Evolutionary conservation across 148 eudicot genomes (phyloP).

Genomic region (Amaranthus palmeri): DNA sequence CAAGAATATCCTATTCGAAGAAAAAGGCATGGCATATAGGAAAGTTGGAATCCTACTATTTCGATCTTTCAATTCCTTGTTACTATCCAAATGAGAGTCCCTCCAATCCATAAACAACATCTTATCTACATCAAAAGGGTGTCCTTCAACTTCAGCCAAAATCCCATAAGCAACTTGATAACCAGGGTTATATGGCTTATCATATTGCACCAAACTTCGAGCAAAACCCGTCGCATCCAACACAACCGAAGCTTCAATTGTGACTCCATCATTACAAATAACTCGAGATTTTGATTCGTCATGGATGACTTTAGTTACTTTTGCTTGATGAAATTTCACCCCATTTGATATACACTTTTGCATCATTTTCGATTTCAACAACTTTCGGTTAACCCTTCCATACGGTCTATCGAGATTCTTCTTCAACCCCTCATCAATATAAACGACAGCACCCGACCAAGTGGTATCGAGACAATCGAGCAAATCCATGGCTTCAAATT

Average conservation of each 20-base stretch:
- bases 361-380: constrained; percentile 93
- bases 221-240: constrained; percentile 98
- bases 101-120: constrained; percentile 99
- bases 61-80: constrained; percentile 52
- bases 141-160: constrained; percentile 90
- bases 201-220: constrained; percentile 78
- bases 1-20: constrained; percentile 65
- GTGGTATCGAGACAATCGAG: constrained; percentile 94
- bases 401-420: constrained; percentile 83
- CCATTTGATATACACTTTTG: constrained; percentile 85
- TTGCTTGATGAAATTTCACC: constrained; percentile 86
- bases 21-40: constrained; percentile 96
- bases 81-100: constrained; percentile 71
- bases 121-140: constrained; percentile 90
- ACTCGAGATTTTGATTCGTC: constrained; percentile 72
- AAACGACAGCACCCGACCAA: constrained; percentile 92
- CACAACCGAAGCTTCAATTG: constrained; percentile 79
- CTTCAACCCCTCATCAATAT: constrained; percentile 52
- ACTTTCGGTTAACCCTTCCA: constrained; percentile 90
- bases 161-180: constrained; percentile 98
- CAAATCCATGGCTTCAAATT: constrained; percentile 98
- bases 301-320: constrained; percentile 77
- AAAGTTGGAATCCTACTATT: constrained; percentile 83
- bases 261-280: constrained; percentile 82
- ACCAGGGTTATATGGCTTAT: constrained; percentile 93